These are phyloP conservation scores for Glaciozyma antarctica DNA, from an alignment of 768 basidiomycete species.

Conservation along the genomic window DNA sequence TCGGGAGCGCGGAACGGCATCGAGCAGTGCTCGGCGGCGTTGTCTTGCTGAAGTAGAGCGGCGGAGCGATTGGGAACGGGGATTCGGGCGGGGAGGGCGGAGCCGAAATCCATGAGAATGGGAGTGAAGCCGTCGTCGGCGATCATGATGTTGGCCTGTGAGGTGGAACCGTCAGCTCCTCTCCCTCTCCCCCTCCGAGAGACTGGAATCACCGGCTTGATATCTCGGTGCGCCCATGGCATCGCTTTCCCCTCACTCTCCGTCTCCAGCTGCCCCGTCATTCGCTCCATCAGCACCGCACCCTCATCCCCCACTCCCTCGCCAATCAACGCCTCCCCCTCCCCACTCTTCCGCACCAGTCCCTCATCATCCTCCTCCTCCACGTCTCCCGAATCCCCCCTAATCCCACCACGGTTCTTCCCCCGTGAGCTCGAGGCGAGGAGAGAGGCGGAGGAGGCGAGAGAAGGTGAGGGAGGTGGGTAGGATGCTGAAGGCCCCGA, in stretches of 20 bases:
- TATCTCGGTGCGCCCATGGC: constrained; percentile 91
- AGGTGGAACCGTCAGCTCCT: not conserved
- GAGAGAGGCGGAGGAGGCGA: not conserved
- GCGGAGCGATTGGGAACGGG: constrained; percentile 69
- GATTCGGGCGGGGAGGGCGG: constrained; percentile 74
- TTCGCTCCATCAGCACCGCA: not conserved
- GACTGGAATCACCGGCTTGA: constrained; percentile 72
- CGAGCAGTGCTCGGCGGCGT: constrained; percentile 93
- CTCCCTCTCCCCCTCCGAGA: not conserved
- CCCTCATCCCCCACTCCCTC: constrained; percentile 13
- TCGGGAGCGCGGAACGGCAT: constrained; percentile 99
- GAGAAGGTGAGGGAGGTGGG: not conserved
- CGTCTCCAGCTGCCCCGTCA: constrained; percentile 22
- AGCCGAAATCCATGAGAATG: constrained; percentile 98
- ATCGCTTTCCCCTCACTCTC: constrained; percentile 1
- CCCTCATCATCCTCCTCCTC: constrained; percentile 45
- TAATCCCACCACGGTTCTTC: constrained; percentile 43
- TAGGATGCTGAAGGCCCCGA: not conserved
- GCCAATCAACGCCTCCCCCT: constrained; percentile 41
- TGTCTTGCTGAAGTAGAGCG: constrained; percentile 87
- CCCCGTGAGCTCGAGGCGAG: constrained; percentile 1
- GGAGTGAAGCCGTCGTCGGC: constrained; percentile 74
- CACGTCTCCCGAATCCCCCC: constrained; percentile 31
- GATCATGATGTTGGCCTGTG: constrained; percentile 71
- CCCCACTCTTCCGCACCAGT: constrained; percentile 67